Base-by-base conservation (phyloP, 164 flowering plant species). In the Vitis riparia region DNA sequence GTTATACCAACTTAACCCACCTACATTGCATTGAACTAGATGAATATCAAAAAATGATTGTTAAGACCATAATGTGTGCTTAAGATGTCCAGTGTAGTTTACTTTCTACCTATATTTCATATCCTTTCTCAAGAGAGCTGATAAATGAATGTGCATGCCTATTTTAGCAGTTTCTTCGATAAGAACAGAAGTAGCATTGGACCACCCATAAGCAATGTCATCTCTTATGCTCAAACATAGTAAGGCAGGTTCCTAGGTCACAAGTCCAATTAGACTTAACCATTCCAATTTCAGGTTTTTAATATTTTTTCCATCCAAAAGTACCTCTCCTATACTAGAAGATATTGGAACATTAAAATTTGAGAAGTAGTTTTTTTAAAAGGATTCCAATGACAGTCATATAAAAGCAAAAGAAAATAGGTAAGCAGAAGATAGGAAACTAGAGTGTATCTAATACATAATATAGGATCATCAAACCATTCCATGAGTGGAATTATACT, bases 401-500 rank as follows among this genome's bases (percentile, higher is more conserved):
- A 9, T 9, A 37, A 8, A 3, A 37, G 13, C 55, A 29, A 60
- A 12, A 11, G 52, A 23, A 62, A 65, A 61, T 47, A 11, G 61
- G 23, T 12, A 47, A 15, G 44, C 8, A 37, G 7, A 37, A 37
- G 44, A 37, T 37, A 37, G 6, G 5, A 37, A 37, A 37, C 44
- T 6, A 37, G 44, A 5, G 44, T 37, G 44, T 3, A 37, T 48
- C 27, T 16, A 61, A 48, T 86, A 93, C 98, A 97, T 89, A 93
- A 85, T 15, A 94, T 93, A 74, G 99, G 99, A 78, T 92, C 99
- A 86, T 94, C 91, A 84, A 94, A 94, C 63, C 98, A 84, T 76
- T 94, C 99, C 99, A 94, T 94, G 55, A 94, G 92, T 23, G 98
- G 98, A 60, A 94, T 94, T 68, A 94, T 94, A 72, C 98, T 94